phyloP scores from a whole-genome alignment of 768 basidiomycete genomes.

The Fistulinella prunicolor region DNA sequence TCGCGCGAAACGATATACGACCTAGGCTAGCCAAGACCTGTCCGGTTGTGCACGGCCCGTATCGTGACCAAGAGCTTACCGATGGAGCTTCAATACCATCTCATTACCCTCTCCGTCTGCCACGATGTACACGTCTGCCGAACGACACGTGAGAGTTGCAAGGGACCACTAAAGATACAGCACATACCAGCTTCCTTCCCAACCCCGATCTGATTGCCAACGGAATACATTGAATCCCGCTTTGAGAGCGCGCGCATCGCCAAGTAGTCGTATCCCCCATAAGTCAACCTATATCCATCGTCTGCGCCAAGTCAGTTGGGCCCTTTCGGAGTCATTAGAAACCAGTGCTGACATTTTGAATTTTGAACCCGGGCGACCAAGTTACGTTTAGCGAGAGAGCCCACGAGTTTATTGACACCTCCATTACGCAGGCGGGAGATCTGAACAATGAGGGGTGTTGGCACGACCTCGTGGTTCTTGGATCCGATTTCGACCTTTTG shows the following conservation, averaged over 20 bases:
- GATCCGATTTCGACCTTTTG: conserved; percentile 94
- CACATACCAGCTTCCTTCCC: conserved; percentile 91
- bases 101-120: conserved; percentile 81
- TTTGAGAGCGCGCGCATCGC: conserved; percentile 93
- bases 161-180: not conserved
- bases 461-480: conserved; percentile 97
- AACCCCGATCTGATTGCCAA: conserved; percentile 97
- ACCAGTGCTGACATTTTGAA: conserved; percentile 66
- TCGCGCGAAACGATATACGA: conserved; percentile 94
- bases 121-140: conserved; percentile 79
- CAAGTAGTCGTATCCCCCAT: conserved; percentile 97
- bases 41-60: not conserved
- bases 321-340: not conserved
- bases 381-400: conserved; percentile 87
- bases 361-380: conserved; percentile 89
- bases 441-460: conserved; percentile 82
- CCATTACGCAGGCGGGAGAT: conserved; percentile 91
- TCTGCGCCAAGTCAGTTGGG: conserved; percentile 47
- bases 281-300: conserved; percentile 95
- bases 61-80: conserved; percentile 43
- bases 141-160: conserved; percentile 4
- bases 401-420: conserved; percentile 90
- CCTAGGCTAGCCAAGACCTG: conserved; percentile 63
- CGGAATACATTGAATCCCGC: conserved; percentile 81
- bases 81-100: conserved; percentile 90